Evolutionary conservation across 257 asterid species (phyloP).

Genomic region (Solanum paucissectum): DNA sequence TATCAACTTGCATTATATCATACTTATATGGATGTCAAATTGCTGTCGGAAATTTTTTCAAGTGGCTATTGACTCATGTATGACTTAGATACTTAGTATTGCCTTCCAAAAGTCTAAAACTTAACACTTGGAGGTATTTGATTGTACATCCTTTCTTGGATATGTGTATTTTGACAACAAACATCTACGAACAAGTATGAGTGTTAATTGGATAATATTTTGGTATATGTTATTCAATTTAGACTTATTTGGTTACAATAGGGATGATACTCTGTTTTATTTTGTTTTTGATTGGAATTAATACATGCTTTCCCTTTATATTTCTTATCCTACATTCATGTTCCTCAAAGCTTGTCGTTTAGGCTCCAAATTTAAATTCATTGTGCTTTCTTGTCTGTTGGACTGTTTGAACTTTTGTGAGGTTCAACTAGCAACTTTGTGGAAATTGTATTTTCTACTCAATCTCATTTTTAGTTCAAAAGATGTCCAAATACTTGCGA

Average conservation of each 20-base stretch:
- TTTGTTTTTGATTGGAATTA: background rate
- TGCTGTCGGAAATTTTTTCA: background rate
- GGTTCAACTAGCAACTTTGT: background rate
- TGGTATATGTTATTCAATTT: background rate
- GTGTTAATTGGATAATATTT: background rate
- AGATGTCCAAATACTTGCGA: background rate
- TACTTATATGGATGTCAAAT: background rate
- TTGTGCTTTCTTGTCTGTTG: background rate
- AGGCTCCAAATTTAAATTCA: background rate
- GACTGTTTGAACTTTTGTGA: background rate
- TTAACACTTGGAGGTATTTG: background rate
- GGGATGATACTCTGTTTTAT: background rate
- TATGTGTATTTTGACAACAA: background rate
- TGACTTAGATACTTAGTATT: background rate
- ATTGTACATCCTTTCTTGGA: background rate
- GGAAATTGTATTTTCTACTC: background rate
- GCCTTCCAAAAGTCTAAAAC: background rate
- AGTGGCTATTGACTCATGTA: background rate
- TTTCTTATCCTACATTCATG: background rate
- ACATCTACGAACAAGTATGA: background rate
- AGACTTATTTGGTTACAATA: background rate
- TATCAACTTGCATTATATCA: background rate
- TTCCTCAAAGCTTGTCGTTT: background rate
- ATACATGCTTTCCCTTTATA: background rate
- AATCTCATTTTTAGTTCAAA: background rate